These are phyloP conservation scores for Eustoma russellianum DNA, from an alignment of 257 asterid species.

Conservation along the genomic window DNA sequence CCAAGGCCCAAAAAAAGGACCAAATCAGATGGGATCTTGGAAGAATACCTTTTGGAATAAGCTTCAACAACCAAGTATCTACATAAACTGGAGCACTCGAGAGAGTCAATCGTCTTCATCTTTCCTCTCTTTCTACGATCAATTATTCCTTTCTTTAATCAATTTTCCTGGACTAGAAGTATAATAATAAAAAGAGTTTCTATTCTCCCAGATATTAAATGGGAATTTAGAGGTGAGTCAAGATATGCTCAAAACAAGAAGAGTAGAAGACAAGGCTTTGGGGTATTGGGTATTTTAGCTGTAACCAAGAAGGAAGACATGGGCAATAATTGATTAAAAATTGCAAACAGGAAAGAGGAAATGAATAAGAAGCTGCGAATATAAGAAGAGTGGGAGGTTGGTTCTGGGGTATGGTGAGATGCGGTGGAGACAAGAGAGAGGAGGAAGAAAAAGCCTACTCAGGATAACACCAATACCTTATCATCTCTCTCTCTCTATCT, in stretches of 20 bases:
- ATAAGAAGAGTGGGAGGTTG: background rate
- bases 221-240: background rate
- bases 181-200: background rate
- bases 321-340: background rate
- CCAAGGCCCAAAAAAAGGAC: constrained; percentile 96
- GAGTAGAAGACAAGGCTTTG: constrained; percentile 9
- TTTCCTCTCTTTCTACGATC: constrained; percentile 23
- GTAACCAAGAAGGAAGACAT: background rate
- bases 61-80: constrained; percentile 86
- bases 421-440: background rate
- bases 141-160: background rate
- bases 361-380: background rate
- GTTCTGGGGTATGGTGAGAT: background rate
- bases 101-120: constrained; percentile 49
- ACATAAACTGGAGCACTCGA: constrained; percentile 33
- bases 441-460: constrained; percentile 38
- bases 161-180: too few species aligned
- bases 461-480: constrained; percentile 22
- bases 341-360: background rate
- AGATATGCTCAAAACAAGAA: background rate
- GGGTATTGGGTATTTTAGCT: background rate
- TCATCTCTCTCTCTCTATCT: too few species aligned
- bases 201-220: constrained; percentile 6
- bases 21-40: constrained; percentile 94
- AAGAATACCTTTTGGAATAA: constrained; percentile 95